A percentile compares a stretch with the other conserved stretches of the same genome.
Evolutionary conservation across 768 basidiomycete species (phyloP).

Genomic region (Russula ochroleuca): DNA sequence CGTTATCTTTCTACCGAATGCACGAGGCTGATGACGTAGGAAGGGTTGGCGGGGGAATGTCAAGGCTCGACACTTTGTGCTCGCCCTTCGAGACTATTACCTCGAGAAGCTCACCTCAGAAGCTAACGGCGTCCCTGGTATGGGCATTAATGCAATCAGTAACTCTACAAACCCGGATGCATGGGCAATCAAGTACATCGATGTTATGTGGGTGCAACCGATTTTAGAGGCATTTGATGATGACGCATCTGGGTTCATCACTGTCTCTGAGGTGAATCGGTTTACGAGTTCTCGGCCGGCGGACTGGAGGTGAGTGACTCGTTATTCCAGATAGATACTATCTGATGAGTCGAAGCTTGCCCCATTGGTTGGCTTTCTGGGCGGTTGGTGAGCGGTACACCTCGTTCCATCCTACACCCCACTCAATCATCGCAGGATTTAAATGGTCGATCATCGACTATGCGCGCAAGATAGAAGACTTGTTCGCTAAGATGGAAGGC

Average conservation of each 20-base stretch:
- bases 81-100: constrained; percentile 36
- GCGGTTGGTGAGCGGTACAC: constrained; percentile 22
- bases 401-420: background rate
- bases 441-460: constrained; percentile 20
- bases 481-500: constrained; percentile 24
- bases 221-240: constrained; percentile 37
- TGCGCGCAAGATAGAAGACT: constrained; percentile 13
- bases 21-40: background rate
- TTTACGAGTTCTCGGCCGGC: constrained; percentile 25
- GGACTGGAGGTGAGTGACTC: constrained; percentile 31
- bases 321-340: background rate
- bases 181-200: constrained; percentile 33
- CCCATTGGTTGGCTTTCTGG: constrained; percentile 36
- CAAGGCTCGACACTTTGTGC: constrained; percentile 25
- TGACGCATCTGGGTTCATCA: constrained; percentile 36
- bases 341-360: constrained; percentile 25
- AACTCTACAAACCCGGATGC: constrained; percentile 23
- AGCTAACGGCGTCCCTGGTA: background rate
- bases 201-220: constrained; percentile 27
- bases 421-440: constrained; percentile 4
- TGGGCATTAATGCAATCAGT: background rate
- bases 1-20: background rate
- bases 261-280: constrained; percentile 23
- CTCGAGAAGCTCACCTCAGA: constrained; percentile 26
- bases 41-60: constrained; percentile 27